Evolutionary conservation across 1,284 basidiomycete genomes (phyloP), one percentile per base, ranked within the genome.

Genomic region (Porphyrellus sp.): DNA sequence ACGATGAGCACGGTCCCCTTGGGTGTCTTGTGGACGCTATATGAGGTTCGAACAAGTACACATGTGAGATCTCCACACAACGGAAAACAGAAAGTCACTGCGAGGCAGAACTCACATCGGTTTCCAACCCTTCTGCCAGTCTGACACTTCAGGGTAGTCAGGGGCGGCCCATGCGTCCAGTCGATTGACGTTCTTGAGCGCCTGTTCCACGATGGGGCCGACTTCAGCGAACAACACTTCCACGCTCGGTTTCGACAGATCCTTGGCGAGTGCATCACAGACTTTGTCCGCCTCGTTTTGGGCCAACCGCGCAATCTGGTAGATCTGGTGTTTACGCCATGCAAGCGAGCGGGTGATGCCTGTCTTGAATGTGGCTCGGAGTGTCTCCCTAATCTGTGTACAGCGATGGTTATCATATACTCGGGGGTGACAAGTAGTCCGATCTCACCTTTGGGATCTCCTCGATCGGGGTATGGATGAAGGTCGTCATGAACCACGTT

Each of bases 1-100:
- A 77, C 66, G 44, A 79, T 72, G 50, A 80, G 61, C 9, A 70
- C 71, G 3, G 74, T 72, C 11, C 79, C 78, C 58, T 69, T 77
- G 45, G 77, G 76, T 57, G 72, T 73, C 54, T 77, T 75, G 58
- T 65, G 57, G 20, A 80, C 51, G 33, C 70, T 70, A 21, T 8
- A 37, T 34, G 28, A 2, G 23, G 8, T 55, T 51, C 38, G 12
- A 24, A 34, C 7, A 27, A 3, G 8, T 30, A 7, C 49, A 13
- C 23, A 1, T 7, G 39, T 48, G 34, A 54, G 44, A 20, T 34
- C 28, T 6, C 11, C 42, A n/a, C 2, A 40, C 21, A 39, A 7
- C 27, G 21, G 30, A 40, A 28, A 27, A 2, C 21, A 5, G 8
- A n/a, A 23, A 49, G 1, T n/a, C 20, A 23, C 20, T 15, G 23